A percentile compares a stretch with the other conserved stretches of the same genome.
Evolutionary conservation across 345 rosid species (phyloP).

Genomic region (Rhodamnia argentea): DNA sequence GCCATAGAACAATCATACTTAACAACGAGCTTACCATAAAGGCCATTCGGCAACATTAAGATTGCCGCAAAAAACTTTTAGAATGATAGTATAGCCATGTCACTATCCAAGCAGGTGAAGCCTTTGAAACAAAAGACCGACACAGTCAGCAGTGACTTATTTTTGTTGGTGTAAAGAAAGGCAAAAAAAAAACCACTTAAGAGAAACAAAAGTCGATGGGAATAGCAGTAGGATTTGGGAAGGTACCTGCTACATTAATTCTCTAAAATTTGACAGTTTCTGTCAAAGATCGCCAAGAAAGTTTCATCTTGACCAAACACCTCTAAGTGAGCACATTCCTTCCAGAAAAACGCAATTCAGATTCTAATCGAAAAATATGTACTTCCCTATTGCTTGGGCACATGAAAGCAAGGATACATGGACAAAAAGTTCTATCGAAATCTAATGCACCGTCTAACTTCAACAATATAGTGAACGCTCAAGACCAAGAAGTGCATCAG

Average conservation of each 20-base stretch:
- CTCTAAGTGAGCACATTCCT: neutral
- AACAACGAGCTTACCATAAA: conserved; percentile 77
- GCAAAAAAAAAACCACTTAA: neutral
- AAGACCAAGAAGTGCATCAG: neutral
- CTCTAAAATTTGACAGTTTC: neutral
- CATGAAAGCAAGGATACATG: neutral
- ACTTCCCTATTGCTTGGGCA: neutral
- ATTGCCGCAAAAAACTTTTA: neutral
- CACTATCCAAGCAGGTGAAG: neutral
- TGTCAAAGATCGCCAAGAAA: neutral
- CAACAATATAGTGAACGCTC: neutral
- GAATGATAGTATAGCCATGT: neutral
- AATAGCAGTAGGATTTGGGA: no score
- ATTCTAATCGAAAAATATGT: neutral
- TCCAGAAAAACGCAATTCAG: neutral
- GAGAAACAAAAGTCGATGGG: no score
- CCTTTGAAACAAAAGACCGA: neutral
- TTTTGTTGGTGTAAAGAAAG: neutral
- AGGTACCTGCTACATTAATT: no score
- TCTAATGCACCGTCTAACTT: neutral
- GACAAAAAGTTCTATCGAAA: neutral
- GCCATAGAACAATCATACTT: conserved; percentile 84
- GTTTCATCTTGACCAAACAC: neutral
- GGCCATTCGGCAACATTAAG: conserved; percentile 50
- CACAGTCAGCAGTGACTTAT: neutral